A percentile compares a stretch with the other conserved stretches of the same genome.
phyloP scores from a whole-genome alignment of 306 rosid species.

The Geum urbanum region DNA sequence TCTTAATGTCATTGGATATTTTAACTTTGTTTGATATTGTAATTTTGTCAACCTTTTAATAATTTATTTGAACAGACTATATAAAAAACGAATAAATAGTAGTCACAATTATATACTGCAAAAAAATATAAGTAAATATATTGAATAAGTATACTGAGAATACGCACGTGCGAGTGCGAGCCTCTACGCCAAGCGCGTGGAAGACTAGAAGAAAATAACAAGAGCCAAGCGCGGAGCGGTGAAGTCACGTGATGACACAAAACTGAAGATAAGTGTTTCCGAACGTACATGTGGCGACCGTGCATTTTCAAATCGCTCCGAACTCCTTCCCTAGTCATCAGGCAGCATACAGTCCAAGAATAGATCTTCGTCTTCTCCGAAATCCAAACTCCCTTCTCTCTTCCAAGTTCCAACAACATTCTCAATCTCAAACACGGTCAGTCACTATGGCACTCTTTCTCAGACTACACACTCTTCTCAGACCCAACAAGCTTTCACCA shows the following conservation, averaged over 20 bases:
- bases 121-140: no score
- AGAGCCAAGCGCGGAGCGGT: no score
- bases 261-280: constrained; percentile 3
- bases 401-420: neutral
- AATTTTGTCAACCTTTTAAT: no score
- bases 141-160: no score
- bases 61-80: no score
- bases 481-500: constrained; percentile 23
- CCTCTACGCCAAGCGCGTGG: no score
- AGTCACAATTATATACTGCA: no score
- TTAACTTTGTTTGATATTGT: no score
- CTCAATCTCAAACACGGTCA: neutral
- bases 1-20: no score
- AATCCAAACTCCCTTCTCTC: neutral
- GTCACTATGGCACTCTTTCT: constrained; percentile 48
- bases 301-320: neutral
- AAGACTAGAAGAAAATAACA: no score
- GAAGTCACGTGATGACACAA: constrained; percentile 6
- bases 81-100: no score
- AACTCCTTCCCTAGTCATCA: neutral
- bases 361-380: neutral
- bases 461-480: constrained; percentile 30
- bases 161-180: no score
- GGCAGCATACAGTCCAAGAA: constrained; percentile 3
- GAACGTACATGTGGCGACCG: constrained; percentile 20